These are phyloP conservation scores for Daedaleopsis sinensis DNA, from an alignment of 768 basidiomycete genomes.

Conservation along the genomic window DNA sequence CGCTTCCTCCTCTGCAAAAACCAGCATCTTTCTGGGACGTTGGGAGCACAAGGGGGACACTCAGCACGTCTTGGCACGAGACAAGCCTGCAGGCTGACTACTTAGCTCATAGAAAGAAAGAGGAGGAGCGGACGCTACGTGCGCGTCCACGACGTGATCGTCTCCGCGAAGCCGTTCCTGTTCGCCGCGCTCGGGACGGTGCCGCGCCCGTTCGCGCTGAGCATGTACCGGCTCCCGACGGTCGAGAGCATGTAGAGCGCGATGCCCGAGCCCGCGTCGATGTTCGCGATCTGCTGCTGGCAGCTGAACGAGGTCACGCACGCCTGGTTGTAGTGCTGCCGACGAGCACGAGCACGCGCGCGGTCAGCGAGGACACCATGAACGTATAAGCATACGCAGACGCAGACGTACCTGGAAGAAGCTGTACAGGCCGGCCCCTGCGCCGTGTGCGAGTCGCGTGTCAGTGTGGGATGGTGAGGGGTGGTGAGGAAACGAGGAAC, in stretches of 20 bases:
- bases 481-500: neutral
- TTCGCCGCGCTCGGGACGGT: slow-evolving; percentile 54
- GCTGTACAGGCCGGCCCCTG: slow-evolving; percentile 69
- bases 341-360: too few species aligned
- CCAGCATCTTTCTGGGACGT: too few species aligned
- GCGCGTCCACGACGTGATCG: slow-evolving; percentile 30
- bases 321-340: slow-evolving; percentile 54
- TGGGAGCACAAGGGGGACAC: too few species aligned
- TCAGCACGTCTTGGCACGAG: too few species aligned
- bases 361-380: too few species aligned
- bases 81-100: too few species aligned
- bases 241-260: slow-evolving; percentile 63
- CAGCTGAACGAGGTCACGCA: slow-evolving; percentile 53
- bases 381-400: too few species aligned
- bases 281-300: slow-evolving; percentile 58
- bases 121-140: slow-evolving; percentile 1
- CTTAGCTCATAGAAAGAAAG: too few species aligned
- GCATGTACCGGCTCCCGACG: slow-evolving; percentile 53
- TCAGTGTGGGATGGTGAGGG: too few species aligned
- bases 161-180: slow-evolving; percentile 56
- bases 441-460: neutral
- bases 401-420: slow-evolving; percentile 53
- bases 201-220: slow-evolving; percentile 52
- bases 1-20: too few species aligned
- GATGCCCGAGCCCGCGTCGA: slow-evolving; percentile 52